Evolutionary conservation across 208 protist genomes (phyloP).

Genomic region (Leishmania martiniquensis): DNA sequence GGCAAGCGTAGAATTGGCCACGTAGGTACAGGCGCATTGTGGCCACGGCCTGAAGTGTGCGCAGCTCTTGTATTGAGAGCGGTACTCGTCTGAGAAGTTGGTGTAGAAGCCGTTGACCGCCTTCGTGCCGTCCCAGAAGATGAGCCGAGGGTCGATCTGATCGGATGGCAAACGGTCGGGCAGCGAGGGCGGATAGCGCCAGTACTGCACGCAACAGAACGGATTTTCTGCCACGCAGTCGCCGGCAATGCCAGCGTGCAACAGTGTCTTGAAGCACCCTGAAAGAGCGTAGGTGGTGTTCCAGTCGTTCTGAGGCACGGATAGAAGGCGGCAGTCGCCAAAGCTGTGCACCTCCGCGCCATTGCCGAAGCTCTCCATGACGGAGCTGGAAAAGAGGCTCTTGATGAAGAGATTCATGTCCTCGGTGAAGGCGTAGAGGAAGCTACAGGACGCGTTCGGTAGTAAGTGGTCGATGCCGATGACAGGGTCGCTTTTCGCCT

Average conservation of each 20-base stretch:
- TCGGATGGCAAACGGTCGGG: slow-evolving; percentile 4
- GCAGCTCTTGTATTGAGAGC: slow-evolving; percentile 5
- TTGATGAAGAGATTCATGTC: slow-evolving; percentile 33
- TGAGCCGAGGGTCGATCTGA: slow-evolving; percentile 24
- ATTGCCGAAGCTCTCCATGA: slow-evolving; percentile 1
- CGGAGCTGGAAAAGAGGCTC: background rate
- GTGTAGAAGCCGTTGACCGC: slow-evolving; percentile 36
- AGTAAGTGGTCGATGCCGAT: background rate
- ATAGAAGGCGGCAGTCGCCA: background rate
- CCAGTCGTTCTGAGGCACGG: background rate
- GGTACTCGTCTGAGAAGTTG: slow-evolving; percentile 31
- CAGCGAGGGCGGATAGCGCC: slow-evolving; percentile 29
- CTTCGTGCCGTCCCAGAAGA: slow-evolving; percentile 35
- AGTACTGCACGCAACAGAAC: slow-evolving; percentile 37
- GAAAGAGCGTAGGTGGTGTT: background rate
- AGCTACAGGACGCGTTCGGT: slow-evolving; percentile 11
- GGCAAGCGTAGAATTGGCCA: slow-evolving; percentile 8
- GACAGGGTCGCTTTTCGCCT: background rate
- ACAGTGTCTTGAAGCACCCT: slow-evolving; percentile 23
- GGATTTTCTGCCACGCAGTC: slow-evolving; percentile 28
- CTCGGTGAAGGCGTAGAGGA: slow-evolving; percentile 29
- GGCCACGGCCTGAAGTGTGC: slow-evolving; percentile 3
- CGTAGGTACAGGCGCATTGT: background rate
- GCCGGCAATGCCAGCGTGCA: slow-evolving; percentile 27
- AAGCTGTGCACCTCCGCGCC: background rate